These are phyloP conservation scores for Pichia terricola DNA, from an alignment of 1,139 yeast genomes.

Conservation along the genomic window DNA sequence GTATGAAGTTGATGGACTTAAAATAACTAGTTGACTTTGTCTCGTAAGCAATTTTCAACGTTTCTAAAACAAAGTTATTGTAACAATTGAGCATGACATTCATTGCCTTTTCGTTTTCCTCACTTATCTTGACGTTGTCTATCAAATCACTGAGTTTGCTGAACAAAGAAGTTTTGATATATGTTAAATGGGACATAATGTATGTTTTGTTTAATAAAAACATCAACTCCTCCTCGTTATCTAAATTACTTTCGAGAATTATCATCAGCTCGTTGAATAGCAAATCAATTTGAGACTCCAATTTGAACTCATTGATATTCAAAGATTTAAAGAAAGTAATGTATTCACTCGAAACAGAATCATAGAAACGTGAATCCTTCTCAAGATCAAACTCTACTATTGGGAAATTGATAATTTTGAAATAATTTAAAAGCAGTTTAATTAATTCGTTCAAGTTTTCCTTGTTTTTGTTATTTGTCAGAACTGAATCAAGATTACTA, in stretches of 20 bases:
- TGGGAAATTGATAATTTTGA: conserved; percentile 11
- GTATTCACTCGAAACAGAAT: background rate
- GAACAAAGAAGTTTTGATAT: background rate
- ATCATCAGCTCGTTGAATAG: conserved; percentile 13
- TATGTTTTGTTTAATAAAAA: conserved; percentile 6
- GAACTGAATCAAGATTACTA: background rate
- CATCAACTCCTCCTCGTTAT: background rate
- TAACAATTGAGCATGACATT: no score
- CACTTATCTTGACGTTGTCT: background rate
- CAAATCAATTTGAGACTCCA: conserved; percentile 15
- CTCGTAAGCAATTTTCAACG: no score
- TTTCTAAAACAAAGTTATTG: no score
- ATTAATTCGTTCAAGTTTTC: background rate
- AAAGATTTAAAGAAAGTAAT: conserved; percentile 12
- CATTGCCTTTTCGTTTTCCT: background rate
- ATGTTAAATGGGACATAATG: conserved; percentile 4
- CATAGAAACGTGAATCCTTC: conserved; percentile 1
- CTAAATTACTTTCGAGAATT: conserved; percentile 1
- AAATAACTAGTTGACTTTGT: no score
- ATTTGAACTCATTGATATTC: conserved; percentile 12
- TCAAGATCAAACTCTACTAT: background rate
- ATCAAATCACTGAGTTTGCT: conserved; percentile 2
- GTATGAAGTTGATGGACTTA: no score
- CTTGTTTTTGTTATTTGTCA: background rate
- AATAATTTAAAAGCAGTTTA: conserved; percentile 4